Base-by-base conservation (phyloP, 495 filamentous ascomycete species). In the Aspergillus mulundensis region DNA sequence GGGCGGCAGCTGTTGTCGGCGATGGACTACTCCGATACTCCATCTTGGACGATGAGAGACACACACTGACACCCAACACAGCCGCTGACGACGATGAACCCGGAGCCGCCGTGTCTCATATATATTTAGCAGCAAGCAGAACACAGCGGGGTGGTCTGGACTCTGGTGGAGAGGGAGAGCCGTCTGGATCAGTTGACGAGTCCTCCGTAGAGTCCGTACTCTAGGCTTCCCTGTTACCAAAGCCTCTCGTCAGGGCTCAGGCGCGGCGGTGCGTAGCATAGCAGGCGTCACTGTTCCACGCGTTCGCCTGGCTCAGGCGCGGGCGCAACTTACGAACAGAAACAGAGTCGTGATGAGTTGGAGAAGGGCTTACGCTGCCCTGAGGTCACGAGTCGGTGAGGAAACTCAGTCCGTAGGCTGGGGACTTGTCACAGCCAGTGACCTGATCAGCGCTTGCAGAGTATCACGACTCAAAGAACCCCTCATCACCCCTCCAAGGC, bases 401-500 rank as follows among this genome's bases (percentile, higher is more conserved):
- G 3, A 40, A 40, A 6, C 38, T 18, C 38, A 40, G 5, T n/a
- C n/a, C n/a, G n/a, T n/a, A n/a, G n/a, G n/a, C n/a, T n/a, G n/a
- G n/a, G 15, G 23, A 53, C 38, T 19, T 53, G 50, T 53, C 50
- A 53, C 38, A 32, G 2, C 16, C 38, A 19, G 49, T 42, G 49
- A 53, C 41, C 50, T 32, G 39, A 21, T 53, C 38, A 32, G 23
- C 50, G 12, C 30, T n/a, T 14, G 7, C 43, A 38, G 16, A 43
- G 50, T 21, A 43, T 20, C 19, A 50, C n/a, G 12, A 46, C 14
- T 15, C 23, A 25, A 30, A 28, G 19, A 24, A 7, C 50, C 19
- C 24, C 21, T 51, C 36, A 40, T 20, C 24, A 32, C 24, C 47
- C 47, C 32, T 39, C 48, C 32, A 50, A 39, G 19, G 25, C 25